These are phyloP conservation scores for Cercospora sp. DNA, from an alignment of 2,329 filamentous ascomycete genomes.

Conservation along the genomic window DNA sequence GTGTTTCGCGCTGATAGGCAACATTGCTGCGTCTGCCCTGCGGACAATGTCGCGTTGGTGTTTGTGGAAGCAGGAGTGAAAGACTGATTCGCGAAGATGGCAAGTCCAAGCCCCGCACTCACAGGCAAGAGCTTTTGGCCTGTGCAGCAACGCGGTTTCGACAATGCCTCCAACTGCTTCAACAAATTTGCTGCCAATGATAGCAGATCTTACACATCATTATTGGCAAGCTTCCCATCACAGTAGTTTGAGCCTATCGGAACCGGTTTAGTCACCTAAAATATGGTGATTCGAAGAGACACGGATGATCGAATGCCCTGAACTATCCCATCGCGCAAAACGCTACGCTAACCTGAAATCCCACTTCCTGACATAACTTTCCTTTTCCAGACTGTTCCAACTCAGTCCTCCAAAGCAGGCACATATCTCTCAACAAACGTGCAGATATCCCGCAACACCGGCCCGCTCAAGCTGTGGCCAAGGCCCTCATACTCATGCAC, in stretches of 20 bases:
- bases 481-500: slow-evolving; percentile 53
- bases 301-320: neutral
- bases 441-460: slow-evolving; percentile 51
- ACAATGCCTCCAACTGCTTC: neutral
- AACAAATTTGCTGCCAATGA: neutral
- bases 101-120: neutral
- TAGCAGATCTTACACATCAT: neutral
- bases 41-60: neutral
- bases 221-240: neutral
- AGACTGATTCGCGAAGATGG: neutral
- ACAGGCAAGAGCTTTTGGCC: no score
- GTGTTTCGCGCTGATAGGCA: neutral
- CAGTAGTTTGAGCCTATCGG: neutral
- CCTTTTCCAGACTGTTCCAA: neutral
- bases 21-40: neutral
- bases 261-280: no score
- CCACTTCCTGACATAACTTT: no score
- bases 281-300: neutral
- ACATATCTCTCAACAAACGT: slow-evolving; percentile 45
- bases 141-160: neutral
- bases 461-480: slow-evolving; percentile 48
- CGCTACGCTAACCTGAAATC: neutral
- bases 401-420: slow-evolving; percentile 40
- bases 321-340: neutral
- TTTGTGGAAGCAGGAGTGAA: neutral